Base-by-base conservation (phyloP, 1,284 basidiomycete genomes). In the Golubevia pallescens region DNA sequence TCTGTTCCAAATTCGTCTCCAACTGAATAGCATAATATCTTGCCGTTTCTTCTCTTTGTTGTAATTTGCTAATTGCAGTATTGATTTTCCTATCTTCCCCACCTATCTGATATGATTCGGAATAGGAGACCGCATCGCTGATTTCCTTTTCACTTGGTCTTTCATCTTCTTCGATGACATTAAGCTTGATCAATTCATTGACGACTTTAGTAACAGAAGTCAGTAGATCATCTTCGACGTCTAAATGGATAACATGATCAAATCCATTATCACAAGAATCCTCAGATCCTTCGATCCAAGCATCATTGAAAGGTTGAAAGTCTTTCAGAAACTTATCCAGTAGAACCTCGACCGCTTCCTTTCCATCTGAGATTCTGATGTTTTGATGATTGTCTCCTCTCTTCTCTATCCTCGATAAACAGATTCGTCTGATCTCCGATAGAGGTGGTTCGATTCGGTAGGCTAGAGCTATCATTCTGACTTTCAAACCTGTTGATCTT, bases 361-460 rank as follows among this genome's bases (percentile, higher is more conserved):
- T 21, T 1, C 24, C 56, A 5, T 21, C 19, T 42, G 80, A 77
- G 10, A 72, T 72, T 0, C 72, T 60, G 1, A 85, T 65, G 16
- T 70, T 77, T 61, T 84, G 82, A 60, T 85, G 82, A 32, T 83
- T 83, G 4, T 73, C 71, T 0, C 79, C 82, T 5, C 82, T 60
- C 8, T 55, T 34, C 8, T 74, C 65, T 61, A 85, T 74, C 7
- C 82, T 69, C 1, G 38, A 53, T 0, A 71, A 61, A 61, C 78
- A 79, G 13, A 83, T 16, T 2, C 71, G 69, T 53, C 79, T 77
- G 0, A 83, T 56, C 10, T 70, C 66, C 19, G 79, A 73, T 14
- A 77, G 64, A 14, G 81, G 68, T 2, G 79, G 8, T 1, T 64
- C 32, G 34, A 85, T 59, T 3, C 69, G 60, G 71, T 72, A 85